Base-by-base conservation (phyloP, 306 rosid species). In the Casuarina glauca region DNA sequence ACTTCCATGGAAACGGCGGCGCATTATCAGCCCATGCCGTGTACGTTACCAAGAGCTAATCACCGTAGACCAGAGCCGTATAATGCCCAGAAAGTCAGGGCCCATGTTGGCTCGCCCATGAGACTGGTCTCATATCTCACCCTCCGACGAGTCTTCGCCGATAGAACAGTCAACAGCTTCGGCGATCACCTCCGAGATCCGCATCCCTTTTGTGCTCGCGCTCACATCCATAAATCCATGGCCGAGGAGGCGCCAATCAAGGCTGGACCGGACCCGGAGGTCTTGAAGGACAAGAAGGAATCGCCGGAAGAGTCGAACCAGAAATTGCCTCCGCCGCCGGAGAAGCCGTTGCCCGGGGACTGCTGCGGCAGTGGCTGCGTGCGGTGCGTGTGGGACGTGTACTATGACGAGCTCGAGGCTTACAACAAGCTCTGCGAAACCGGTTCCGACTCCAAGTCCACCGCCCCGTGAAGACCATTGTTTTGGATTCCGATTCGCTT, bases 351-450 rank as follows among this genome's bases (percentile, higher is more conserved):
- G 55, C 87, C 92, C 5, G 97, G 89, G 4, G 98, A 92, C 85
- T 95, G 97, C 67, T 95, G 98, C 69, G 97, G 97, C 39, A 92
- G 93, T 80, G 97, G 97, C 3, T 95, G 98, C 81, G 93, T 92
- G n/a, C 87, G 92, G 1, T 92, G 98, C 83, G 93, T 95, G 16
- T 95, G 98, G 97, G 97, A 95, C 41, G 15, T 88, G 0, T 95
- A 92, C 79, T 91, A 95, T 45, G 97, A 95, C 16, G 97, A 95
- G 82, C 91, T 95, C 49, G 98, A 95, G 41, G 88, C 78, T 15
- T 92, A 89, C 64, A 71, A 88, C 78, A 95, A 84, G 82, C 89
- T 88, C 41, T 79, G 72, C 79, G 76, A 90, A 74, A 80, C 77
- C 15, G 84, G 81, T 77, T 78, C 80, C 63, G 58, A 63, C 12